A percentile compares a stretch with the other conserved stretches of the same genome.
These are phyloP conservation scores for Grifola frondosa DNA, from an alignment of 1,284 basidiomycete species.

Conservation along the genomic window DNA sequence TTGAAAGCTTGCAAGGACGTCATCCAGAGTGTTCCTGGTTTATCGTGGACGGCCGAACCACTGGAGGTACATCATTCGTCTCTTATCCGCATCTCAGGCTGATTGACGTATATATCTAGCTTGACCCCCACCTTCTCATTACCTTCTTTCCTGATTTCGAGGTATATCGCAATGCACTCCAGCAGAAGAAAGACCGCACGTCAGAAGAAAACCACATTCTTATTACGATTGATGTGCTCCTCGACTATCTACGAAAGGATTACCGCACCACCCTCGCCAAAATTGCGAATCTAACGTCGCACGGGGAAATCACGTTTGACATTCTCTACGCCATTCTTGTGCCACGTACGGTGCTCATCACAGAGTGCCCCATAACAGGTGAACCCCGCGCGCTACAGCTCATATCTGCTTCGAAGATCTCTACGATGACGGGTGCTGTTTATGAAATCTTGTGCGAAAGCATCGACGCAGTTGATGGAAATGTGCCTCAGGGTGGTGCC, in stretches of 20 bases:
- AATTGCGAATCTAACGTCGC: constrained; percentile 45
- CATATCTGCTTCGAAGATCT: constrained; percentile 33
- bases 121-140: constrained; percentile 52
- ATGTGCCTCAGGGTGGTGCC: no score
- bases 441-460: constrained; percentile 47
- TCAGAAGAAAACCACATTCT: constrained; percentile 41
- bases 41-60: constrained; percentile 56
- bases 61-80: constrained; percentile 39
- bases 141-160: constrained; percentile 48
- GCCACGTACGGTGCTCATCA: constrained; percentile 47
- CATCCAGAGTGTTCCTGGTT: constrained; percentile 49
- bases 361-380: constrained; percentile 48
- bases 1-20: constrained; percentile 54
- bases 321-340: constrained; percentile 53
- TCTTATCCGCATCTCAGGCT: neutral
- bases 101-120: constrained; percentile 26
- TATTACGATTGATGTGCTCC: constrained; percentile 43
- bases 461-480: constrained; percentile 46
- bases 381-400: constrained; percentile 48
- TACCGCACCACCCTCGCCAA: constrained; percentile 46
- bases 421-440: constrained; percentile 30
- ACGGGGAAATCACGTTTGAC: constrained; percentile 56
- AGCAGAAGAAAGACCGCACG: constrained; percentile 31
- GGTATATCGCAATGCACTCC: constrained; percentile 41
- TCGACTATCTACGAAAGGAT: constrained; percentile 46